Evolutionary conservation across 1,139 yeast genomes (phyloP).

Genomic region (Pichia sp.): DNA sequence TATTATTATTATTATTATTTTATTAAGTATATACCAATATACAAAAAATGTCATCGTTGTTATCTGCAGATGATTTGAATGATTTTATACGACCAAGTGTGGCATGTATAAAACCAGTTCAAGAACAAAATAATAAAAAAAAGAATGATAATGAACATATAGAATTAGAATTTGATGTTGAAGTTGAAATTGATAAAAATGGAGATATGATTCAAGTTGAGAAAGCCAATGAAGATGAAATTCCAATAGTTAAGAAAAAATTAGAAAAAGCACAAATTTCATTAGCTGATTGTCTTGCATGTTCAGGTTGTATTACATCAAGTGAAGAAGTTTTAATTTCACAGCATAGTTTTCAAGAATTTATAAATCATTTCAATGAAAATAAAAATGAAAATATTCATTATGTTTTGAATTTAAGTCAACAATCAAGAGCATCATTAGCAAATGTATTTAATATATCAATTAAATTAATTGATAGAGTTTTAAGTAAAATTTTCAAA

Average conservation of each 20-base stretch:
- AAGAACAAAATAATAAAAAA: conserved; percentile 30
- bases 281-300: conserved; percentile 88
- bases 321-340: conserved; percentile 92
- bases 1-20: conserved; percentile 24
- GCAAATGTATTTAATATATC: conserved; percentile 59
- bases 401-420: conserved; percentile 77
- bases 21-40: conserved; percentile 51
- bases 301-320: conserved; percentile 95
- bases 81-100: conserved; percentile 93
- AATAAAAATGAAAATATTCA: conserved; percentile 29
- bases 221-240: conserved; percentile 52
- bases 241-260: conserved; percentile 37
- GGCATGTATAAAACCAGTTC: conserved; percentile 88
- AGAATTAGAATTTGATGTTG: conserved; percentile 43
- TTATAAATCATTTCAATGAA: conserved; percentile 50
- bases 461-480: conserved; percentile 53
- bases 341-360: conserved; percentile 80
- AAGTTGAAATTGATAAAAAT: conserved; percentile 56
- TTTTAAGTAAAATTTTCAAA: conserved; percentile 52
- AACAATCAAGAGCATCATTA: conserved; percentile 78
- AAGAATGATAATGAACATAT: conserved; percentile 29
- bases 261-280: conserved; percentile 84
- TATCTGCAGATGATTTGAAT: conserved; percentile 85
- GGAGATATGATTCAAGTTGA: conserved; percentile 82
- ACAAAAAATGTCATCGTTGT: conserved; percentile 68